phyloP scores from a whole-genome alignment of 495 filamentous ascomycete species.

The Neurospora discreta region DNA sequence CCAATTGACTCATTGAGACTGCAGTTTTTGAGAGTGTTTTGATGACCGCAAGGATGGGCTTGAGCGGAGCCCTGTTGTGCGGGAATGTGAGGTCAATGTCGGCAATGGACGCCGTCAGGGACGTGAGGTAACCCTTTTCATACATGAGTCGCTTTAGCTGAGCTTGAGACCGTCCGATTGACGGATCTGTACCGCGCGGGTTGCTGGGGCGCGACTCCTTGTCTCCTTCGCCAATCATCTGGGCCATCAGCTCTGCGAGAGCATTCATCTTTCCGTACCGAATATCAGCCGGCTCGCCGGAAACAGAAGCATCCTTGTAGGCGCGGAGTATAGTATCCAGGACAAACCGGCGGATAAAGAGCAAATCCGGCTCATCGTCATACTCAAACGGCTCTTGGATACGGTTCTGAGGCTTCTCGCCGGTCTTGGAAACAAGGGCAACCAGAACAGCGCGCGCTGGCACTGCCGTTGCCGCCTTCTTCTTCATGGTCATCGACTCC shows the following conservation, averaged over 20 bases:
- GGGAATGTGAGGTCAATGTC: constrained; percentile 96
- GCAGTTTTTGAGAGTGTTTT: constrained; percentile 82
- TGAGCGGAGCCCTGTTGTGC: constrained; percentile 82
- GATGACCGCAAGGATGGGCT: constrained; percentile 86
- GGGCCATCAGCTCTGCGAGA: constrained; percentile 83
- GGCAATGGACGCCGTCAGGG: constrained; percentile 82
- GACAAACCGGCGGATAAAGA: constrained; percentile 88
- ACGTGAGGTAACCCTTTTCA: constrained; percentile 86
- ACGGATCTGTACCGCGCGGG: constrained; percentile 27
- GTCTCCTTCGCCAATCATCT: constrained; percentile 75
- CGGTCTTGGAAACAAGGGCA: constrained; percentile 76
- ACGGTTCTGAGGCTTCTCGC: constrained; percentile 52
- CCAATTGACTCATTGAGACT: constrained; percentile 68
- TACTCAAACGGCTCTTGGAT: constrained; percentile 42
- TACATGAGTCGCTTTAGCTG: constrained; percentile 93
- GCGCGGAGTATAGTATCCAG: constrained; percentile 85
- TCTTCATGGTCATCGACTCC: constrained; percentile 67
- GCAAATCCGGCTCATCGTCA: constrained; percentile 75
- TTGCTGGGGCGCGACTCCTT: constrained; percentile 33
- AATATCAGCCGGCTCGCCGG: constrained; percentile 67
- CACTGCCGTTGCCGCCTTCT: constrained; percentile 68
- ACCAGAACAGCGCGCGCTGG: constrained; percentile 80
- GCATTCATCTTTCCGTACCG: constrained; percentile 80
- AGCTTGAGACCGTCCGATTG: constrained; percentile 40
- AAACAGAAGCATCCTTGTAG: constrained; percentile 78